A percentile compares a stretch with the other conserved stretches of the same genome.
phyloP scores from a whole-genome alignment of 116 monocot species.

The Posidonia oceanica region DNA sequence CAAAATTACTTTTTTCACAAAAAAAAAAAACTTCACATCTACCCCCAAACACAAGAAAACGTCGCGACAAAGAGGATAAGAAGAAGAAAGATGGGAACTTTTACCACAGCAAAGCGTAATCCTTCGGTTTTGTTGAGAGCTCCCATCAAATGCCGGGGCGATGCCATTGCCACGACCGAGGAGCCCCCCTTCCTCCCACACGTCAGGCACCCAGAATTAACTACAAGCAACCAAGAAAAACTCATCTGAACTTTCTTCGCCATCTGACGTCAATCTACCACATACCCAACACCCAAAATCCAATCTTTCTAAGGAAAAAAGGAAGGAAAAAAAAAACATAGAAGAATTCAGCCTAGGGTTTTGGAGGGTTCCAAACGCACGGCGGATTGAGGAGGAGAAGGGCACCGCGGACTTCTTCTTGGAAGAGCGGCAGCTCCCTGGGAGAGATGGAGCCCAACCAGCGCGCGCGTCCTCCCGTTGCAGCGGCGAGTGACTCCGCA shows the following conservation, averaged over 20 bases:
- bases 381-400: neutral
- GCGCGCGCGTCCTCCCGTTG: too few relatives aligned
- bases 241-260: too few relatives aligned
- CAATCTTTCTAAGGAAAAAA: neutral
- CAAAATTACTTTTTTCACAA: too few relatives aligned
- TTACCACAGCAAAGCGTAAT: constrained; percentile 74
- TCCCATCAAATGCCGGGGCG: constrained; percentile 39
- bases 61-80: neutral
- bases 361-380: neutral
- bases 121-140: constrained; percentile 56
- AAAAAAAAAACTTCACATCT: too few relatives aligned
- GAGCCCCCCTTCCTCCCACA: constrained; percentile 1
- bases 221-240: neutral
- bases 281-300: neutral
- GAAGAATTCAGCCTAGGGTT: neutral
- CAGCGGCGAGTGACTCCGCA: too few relatives aligned
- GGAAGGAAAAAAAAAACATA: neutral
- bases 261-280: neutral
- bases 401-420: neutral
- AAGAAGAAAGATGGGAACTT: neutral
- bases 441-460: too few relatives aligned
- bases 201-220: neutral
- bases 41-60: too few relatives aligned
- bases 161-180: constrained; percentile 16
- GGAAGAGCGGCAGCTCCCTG: neutral